Base-by-base conservation (phyloP, 2,329 filamentous ascomycete genomes). In the Cordyceps cicadae region DNA sequence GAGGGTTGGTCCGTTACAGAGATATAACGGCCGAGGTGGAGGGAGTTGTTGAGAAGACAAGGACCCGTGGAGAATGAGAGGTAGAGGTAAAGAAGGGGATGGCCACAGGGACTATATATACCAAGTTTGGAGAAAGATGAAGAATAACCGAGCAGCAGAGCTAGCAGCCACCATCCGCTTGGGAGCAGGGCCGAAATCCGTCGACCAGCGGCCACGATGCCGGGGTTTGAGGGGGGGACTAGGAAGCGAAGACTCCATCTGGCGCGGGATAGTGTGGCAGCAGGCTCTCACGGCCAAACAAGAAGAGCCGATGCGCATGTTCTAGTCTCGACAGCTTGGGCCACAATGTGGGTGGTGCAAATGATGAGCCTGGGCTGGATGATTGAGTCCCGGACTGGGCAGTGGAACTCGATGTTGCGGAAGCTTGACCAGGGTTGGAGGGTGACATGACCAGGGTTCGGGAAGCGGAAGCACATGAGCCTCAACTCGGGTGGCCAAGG, bases 1-100 rank as follows among this genome's bases (percentile, higher is more conserved):
- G 45, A 61, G 48, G 65, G 68, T 67, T 63, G 65, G 66, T 64
- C 63, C 61, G 63, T 65, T 67, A 63, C 67, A 7, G 6, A 19
- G 6, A 34, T 54, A 48, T 39, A 49, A 49, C 9, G 32, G 32
- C 39, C 32, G n/a, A 11, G 21, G 9, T 49, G 58, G 41, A 21
- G 57, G 49, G 58, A 29, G 53, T 45, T 50, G 64, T 62, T 11
- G 19, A 34, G 39, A 17, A 12, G 41, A 54, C 41, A 54, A 29
- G 32, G 50, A 60, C 43, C 50, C 58, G 41, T 54, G 17, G 14
- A 39, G 58, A 60, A 5, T 19, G 54, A 12, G 21, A 54, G 43
- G n/a, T 15, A 4, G 32, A 26, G 3, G 6, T 7, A 15, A 53
- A 15, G 19, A 2, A 7, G 5, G 32, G 19, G 48, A 32, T 41